Conservation (phyloP, 2,329 filamentous ascomycete species). For the Ophiostoma sp. region DNA sequence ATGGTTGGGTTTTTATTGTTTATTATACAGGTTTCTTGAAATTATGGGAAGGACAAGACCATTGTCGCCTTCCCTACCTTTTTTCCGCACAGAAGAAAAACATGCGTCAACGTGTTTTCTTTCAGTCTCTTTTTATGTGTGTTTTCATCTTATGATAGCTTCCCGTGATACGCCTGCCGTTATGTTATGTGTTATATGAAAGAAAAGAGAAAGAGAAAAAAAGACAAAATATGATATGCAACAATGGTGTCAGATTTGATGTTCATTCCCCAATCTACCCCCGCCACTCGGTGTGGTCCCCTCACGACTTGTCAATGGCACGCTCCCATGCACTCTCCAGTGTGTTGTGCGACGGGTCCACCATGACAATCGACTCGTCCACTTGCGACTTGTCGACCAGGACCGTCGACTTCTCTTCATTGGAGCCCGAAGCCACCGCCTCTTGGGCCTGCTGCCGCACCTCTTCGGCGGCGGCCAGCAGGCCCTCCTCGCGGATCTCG, state of each 20-base stretch:
- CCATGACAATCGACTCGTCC: constrained; percentile 57
- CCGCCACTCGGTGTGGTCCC: not conserved
- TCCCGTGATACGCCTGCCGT: constrained; percentile 11
- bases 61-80: not conserved
- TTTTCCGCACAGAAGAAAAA: not conserved
- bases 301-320: constrained; percentile 48
- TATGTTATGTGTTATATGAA: not conserved
- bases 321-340: constrained; percentile 73
- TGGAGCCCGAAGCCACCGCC: constrained; percentile 9
- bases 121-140: not conserved
- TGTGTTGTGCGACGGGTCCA: constrained; percentile 48
- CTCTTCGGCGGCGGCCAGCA: constrained; percentile 40
- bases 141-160: not conserved
- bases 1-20: constrained; percentile 8
- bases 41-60: constrained; percentile 2
- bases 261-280: not conserved
- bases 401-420: constrained; percentile 35
- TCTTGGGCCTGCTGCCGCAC: constrained; percentile 30
- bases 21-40: constrained; percentile 18
- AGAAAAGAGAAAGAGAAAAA: not conserved
- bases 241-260: not conserved
- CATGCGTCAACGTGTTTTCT: not conserved
- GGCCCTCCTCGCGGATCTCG: constrained; percentile 56
- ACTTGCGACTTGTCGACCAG: constrained; percentile 46
- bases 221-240: not conserved